Evolutionary conservation across 2,329 filamentous ascomycete genomes (phyloP).

Genomic region (Colletotrichum lupini): DNA sequence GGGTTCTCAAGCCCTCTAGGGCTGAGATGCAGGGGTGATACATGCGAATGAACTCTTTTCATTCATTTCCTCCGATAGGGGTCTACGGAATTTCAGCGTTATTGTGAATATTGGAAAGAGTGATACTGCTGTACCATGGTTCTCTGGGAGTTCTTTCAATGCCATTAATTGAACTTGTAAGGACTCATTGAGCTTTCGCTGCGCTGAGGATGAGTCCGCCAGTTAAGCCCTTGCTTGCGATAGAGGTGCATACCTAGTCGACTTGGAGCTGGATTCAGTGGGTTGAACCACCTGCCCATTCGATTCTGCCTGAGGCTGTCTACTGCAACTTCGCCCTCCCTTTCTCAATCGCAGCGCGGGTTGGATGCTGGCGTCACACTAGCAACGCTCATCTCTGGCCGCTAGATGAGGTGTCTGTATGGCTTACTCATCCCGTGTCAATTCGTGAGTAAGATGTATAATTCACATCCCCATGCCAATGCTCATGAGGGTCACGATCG

Average conservation of each 20-base stretch:
- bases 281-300: conserved; percentile 32
- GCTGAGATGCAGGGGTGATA: conserved; percentile 11
- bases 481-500: neutral
- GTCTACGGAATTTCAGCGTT: neutral
- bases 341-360: conserved; percentile 4
- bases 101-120: neutral
- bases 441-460: neutral
- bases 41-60: neutral
- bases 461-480: neutral
- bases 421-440: neutral
- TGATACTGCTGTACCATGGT: neutral
- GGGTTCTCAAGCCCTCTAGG: neutral
- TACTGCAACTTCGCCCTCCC: conserved; percentile 9
- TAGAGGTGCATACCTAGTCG: conserved; percentile 1
- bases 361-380: neutral
- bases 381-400: neutral
- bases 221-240: conserved; percentile 17
- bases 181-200: neutral
- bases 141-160: neutral
- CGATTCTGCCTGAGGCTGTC: conserved; percentile 17
- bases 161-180: neutral
- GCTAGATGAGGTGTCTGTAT: neutral
- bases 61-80: no score
- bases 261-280: conserved; percentile 10
- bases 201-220: neutral